Percentiles rank a stretch among this genome's conserved stretches.
These are phyloP conservation scores for Gyrodon lividus DNA, from an alignment of 768 basidiomycete genomes.

Conservation along the genomic window DNA sequence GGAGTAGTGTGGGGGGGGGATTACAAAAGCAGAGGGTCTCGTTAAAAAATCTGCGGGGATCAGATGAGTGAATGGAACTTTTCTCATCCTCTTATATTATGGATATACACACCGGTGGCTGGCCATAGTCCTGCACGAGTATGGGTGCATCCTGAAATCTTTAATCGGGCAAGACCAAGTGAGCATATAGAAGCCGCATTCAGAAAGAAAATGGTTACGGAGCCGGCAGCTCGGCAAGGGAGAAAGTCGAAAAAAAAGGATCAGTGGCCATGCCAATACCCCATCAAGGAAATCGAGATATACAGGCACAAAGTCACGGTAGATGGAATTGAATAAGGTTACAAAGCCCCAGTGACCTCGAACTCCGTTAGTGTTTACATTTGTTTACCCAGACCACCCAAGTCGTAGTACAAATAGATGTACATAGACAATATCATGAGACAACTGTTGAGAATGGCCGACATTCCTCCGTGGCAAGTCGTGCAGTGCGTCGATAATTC, in stretches of 20 bases:
- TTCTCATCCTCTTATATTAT: slow-evolving; percentile 8
- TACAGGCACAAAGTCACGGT: too few species aligned
- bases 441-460: too few species aligned
- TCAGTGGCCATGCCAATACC: too few species aligned
- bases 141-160: slow-evolving; percentile 1
- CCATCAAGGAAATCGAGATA: too few species aligned
- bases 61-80: neutral
- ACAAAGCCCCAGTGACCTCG: too few species aligned
- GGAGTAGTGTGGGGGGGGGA: neutral
- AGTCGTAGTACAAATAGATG: too few species aligned
- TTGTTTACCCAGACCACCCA: too few species aligned
- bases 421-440: too few species aligned
- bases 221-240: neutral
- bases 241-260: neutral
- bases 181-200: neutral
- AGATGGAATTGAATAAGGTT: too few species aligned
- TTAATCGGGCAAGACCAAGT: neutral
- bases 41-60: neutral
- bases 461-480: too few species aligned
- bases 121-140: neutral
- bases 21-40: neutral
- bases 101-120: neutral
- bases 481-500: too few species aligned
- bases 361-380: too few species aligned
- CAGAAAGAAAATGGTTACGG: neutral